phyloP scores from a whole-genome alignment of 371 early-diverging fungal species.

The Mucor mucedo region DNA sequence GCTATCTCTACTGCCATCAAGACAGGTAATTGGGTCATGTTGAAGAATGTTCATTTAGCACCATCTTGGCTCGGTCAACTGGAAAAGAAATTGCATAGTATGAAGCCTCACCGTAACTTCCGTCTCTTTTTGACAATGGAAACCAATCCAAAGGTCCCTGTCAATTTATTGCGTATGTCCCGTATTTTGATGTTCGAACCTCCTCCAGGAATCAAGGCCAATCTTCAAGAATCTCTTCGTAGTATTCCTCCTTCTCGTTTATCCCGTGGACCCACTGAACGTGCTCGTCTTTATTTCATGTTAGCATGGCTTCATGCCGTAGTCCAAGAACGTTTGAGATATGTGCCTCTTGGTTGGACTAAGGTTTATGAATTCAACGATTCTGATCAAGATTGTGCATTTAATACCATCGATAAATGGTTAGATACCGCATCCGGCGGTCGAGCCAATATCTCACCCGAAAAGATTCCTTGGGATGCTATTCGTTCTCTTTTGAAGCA shows the following conservation, averaged over 20 bases:
- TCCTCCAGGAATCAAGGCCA: constrained; percentile 95
- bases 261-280: constrained; percentile 83
- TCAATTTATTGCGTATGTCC: constrained; percentile 87
- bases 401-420: constrained; percentile 92
- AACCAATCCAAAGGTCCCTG: constrained; percentile 95
- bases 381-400: constrained; percentile 92
- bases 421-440: constrained; percentile 81
- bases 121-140: constrained; percentile 97
- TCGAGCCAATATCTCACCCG: constrained; percentile 89
- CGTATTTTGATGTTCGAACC: constrained; percentile 96
- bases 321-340: constrained; percentile 93
- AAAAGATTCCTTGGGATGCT: constrained; percentile 96
- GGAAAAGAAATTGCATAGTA: constrained; percentile 90
- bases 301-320: constrained; percentile 97
- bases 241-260: constrained; percentile 66
- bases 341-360: constrained; percentile 97
- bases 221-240: constrained; percentile 83
- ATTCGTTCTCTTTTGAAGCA: constrained; percentile 85
- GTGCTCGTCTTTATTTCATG: constrained; percentile 90
- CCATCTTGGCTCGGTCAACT: constrained; percentile 93
- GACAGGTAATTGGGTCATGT: constrained; percentile 93
- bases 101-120: constrained; percentile 87
- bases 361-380: constrained; percentile 98
- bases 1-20: constrained; percentile 87
- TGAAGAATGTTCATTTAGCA: constrained; percentile 97